Evolutionary conservation across 306 rosid species (phyloP).

Genomic region (Castanea sativa): DNA sequence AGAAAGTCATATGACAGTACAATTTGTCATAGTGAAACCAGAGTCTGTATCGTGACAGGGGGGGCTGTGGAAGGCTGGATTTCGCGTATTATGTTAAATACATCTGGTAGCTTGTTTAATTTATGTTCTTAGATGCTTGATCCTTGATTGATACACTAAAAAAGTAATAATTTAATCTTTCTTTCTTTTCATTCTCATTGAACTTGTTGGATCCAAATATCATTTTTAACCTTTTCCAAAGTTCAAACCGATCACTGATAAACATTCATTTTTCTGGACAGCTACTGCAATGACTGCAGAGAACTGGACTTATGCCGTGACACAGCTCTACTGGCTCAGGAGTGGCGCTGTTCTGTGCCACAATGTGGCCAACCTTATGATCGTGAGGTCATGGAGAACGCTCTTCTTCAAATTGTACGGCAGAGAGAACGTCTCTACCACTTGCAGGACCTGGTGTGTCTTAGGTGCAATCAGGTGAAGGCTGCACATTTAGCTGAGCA

Average conservation of each 20-base stretch:
- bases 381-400: constrained; percentile 71
- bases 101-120: neutral
- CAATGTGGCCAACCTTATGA: constrained; percentile 93
- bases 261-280: constrained; percentile 22
- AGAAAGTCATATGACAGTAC: neutral
- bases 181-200: neutral
- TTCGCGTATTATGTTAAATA: neutral
- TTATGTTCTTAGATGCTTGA: neutral
- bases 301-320: constrained; percentile 87
- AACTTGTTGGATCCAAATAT: neutral
- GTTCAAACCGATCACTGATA: neutral
- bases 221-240: constrained; percentile 1
- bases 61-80: neutral
- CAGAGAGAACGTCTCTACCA: constrained; percentile 88
- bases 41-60: neutral
- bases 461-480: constrained; percentile 69
- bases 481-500: constrained; percentile 86
- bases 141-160: neutral
- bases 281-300: constrained; percentile 89
- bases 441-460: constrained; percentile 73
- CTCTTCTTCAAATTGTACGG: constrained; percentile 71
- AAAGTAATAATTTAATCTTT: neutral
- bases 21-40: neutral
- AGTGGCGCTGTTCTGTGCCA: constrained; percentile 83
- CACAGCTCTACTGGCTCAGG: constrained; percentile 53